phyloP scores from a whole-genome alignment of 164 flowering plant species.

The Saururus chinensis region DNA sequence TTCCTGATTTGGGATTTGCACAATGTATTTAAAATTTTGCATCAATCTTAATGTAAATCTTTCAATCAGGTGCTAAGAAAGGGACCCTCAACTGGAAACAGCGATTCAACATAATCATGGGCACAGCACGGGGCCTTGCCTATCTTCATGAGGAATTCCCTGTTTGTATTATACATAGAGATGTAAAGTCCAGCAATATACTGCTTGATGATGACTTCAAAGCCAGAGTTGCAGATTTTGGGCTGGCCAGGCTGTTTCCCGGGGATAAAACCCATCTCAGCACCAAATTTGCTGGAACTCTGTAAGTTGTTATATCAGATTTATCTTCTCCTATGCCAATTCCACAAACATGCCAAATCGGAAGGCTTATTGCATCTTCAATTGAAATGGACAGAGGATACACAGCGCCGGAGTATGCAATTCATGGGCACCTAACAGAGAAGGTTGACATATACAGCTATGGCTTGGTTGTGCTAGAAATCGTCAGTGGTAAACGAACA shows the following conservation, averaged over 20 bases:
- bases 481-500: conserved; percentile 36
- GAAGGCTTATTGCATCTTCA: background rate
- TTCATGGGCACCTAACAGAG: conserved; percentile 45
- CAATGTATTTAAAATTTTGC: background rate
- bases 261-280: conserved; percentile 40
- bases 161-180: conserved; percentile 46
- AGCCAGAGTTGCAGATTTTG: conserved; percentile 57
- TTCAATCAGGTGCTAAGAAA: conserved; percentile 23
- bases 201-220: conserved; percentile 42
- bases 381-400: conserved; percentile 12
- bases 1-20: too few species aligned
- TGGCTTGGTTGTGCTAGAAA: conserved; percentile 55
- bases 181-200: conserved; percentile 47
- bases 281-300: conserved; percentile 54
- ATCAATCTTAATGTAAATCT: background rate
- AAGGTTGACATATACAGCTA: conserved; percentile 52
- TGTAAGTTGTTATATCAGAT: conserved; percentile 25
- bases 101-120: conserved; percentile 37
- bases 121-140: conserved; percentile 47
- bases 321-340: background rate
- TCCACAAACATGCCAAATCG: background rate
- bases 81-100: conserved; percentile 45
- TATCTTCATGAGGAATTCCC: conserved; percentile 57
- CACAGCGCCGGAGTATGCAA: conserved; percentile 61
- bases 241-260: conserved; percentile 50